Evolutionary conservation across 768 basidiomycete species (phyloP), one percentile per base, ranked within the genome.

Genomic region (Pleurotus ostreatus): DNA sequence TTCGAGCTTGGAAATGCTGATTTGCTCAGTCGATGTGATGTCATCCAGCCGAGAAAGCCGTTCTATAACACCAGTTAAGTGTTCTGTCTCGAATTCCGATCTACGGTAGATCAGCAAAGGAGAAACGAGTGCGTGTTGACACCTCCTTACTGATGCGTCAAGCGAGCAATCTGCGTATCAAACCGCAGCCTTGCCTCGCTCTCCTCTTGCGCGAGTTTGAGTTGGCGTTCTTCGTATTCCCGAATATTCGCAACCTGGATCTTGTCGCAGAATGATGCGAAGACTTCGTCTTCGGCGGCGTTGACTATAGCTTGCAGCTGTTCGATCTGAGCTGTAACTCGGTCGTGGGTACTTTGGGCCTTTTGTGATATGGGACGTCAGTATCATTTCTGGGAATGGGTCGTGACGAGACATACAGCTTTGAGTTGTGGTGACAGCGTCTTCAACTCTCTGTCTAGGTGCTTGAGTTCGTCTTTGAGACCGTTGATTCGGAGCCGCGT

Each of bases 141-240:
- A 25, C n/a, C 7, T 23, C 22, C 25, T 51, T 67, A 94, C 94
- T 92, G 89, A 70, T 95, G 91, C 2, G 80, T 84, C 56, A 98
- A 73, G 7, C 95, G 80, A 0, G 89, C 87, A 57, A 95, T 89
- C 67, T 95, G 93, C 4, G 86, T 89, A 60, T 94, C 87, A 61
- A 84, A 96, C 46, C 88, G 80, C 61, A 94, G 71, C 56, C 91
- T 75, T 6, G 89, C 90, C 62, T 90, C 91, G 64, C 83, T 90
- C 68, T 94, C 93, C 63, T 91, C 90, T 69, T 94, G 88, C 0
- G 91, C 92, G 20, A 91, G 82, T 68, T 88, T 90, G 26, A 98
- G 75, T 65, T 96, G 93, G 18, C 89, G 84, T 66, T 93, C 89
- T 70, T 98, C 96, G 66, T 95, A 99, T 62, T 95, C 92, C 23